Evolutionary conservation across 495 filamentous ascomycete species (phyloP).

Genomic region (Lophiotrema nucula): DNA sequence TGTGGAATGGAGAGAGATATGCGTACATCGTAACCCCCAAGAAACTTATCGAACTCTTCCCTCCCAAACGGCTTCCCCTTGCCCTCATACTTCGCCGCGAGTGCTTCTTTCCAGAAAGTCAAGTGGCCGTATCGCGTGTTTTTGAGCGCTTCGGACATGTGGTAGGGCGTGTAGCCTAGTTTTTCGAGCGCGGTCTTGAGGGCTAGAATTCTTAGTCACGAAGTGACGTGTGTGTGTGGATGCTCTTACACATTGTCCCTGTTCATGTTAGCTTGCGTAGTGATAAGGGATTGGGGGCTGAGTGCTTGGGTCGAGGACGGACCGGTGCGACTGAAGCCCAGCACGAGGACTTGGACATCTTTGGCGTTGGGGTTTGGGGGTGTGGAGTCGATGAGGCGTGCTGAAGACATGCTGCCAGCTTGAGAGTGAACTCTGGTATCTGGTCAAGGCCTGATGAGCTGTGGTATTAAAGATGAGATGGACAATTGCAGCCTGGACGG

Average conservation of each 20-base stretch:
- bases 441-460: too few relatives aligned
- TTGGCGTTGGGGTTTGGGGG: neutral
- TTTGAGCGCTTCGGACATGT: conserved; percentile 5
- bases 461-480: too few relatives aligned
- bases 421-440: too few relatives aligned
- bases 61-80: conserved; percentile 8
- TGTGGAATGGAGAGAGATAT: neutral
- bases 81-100: neutral
- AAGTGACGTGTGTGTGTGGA: neutral
- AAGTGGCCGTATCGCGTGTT: neutral
- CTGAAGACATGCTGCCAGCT: neutral
- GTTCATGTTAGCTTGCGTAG: neutral
- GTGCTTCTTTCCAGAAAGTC: conserved; percentile 5
- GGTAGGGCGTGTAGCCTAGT: conserved; percentile 13
- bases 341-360: neutral
- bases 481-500: too few relatives aligned
- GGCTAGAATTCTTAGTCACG: neutral
- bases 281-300: neutral
- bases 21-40: conserved; percentile 11
- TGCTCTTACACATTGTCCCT: neutral
- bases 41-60: conserved; percentile 16
- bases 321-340: neutral
- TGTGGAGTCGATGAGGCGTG: neutral
- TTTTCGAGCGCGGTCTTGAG: conserved; percentile 16
- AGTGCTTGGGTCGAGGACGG: too few relatives aligned